phyloP scores from a whole-genome alignment of 176 grass and related monocot genomes.

The Oryza nivara region DNA sequence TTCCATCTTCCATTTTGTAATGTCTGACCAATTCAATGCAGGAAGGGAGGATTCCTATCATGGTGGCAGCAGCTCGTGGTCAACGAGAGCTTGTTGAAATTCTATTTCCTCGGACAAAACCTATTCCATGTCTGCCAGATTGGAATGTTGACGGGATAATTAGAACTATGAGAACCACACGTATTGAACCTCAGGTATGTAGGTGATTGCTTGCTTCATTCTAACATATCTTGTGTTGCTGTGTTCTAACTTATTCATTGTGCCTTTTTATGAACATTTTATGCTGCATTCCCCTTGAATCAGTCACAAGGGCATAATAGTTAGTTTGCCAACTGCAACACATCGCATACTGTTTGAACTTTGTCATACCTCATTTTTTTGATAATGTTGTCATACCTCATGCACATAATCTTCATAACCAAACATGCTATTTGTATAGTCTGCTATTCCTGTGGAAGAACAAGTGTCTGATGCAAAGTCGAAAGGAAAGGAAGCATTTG shows the following conservation, averaged over 20 bases:
- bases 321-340: not conserved
- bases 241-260: not conserved
- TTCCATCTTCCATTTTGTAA: not conserved
- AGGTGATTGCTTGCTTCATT: conserved; percentile 9
- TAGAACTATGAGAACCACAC: not conserved
- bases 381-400: not conserved
- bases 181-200: conserved; percentile 19
- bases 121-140: conserved; percentile 32
- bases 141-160: conserved; percentile 42
- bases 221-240: not conserved
- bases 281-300: too few species aligned
- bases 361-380: not conserved
- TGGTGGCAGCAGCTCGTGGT: conserved; percentile 39
- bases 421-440: conserved; percentile 23
- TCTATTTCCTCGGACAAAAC: conserved; percentile 45
- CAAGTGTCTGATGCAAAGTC: conserved; percentile 32
- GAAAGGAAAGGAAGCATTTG: conserved; percentile 33
- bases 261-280: not conserved
- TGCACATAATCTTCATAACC: not conserved
- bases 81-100: conserved; percentile 48
- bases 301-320: not conserved
- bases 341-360: not conserved
- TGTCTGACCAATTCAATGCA: conserved; percentile 3
- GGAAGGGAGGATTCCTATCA: conserved; percentile 33
- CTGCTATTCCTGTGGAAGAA: not conserved